Conservation (phyloP, 768 basidiomycete genomes). For the Russula sp. region DNA sequence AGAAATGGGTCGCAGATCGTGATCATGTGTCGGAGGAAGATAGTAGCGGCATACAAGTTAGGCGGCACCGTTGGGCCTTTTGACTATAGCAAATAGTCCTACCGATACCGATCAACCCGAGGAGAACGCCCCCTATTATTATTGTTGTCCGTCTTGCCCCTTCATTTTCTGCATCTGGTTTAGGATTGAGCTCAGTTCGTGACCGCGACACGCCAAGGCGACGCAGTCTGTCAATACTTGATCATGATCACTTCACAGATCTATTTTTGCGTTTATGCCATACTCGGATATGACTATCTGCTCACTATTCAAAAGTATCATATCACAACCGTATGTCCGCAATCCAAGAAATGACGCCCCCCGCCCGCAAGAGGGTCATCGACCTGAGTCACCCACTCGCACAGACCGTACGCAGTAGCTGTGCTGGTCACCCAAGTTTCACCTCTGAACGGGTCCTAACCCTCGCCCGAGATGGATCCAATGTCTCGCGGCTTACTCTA, state of each 20-base stretch:
- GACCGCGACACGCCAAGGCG: background rate
- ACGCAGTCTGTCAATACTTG: background rate
- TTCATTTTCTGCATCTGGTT: background rate
- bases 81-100: background rate
- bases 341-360: background rate
- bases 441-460: constrained; percentile 32
- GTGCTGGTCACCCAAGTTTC: constrained; percentile 51
- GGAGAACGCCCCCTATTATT: background rate
- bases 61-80: background rate
- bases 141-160: background rate
- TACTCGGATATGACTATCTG: background rate
- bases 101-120: background rate
- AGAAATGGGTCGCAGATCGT: background rate
- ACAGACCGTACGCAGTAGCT: constrained; percentile 37
- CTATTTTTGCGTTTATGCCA: background rate
- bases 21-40: background rate
- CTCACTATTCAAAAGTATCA: background rate
- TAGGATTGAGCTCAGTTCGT: background rate
- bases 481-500: constrained; percentile 45
- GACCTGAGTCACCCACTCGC: constrained; percentile 51
- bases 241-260: background rate
- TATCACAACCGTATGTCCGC: background rate
- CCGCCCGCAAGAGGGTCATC: constrained; percentile 28
- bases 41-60: background rate
- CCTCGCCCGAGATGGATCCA: constrained; percentile 41